Base-by-base conservation (phyloP, 768 basidiomycete species). In the Hebeloma cylindrosporum region DNA sequence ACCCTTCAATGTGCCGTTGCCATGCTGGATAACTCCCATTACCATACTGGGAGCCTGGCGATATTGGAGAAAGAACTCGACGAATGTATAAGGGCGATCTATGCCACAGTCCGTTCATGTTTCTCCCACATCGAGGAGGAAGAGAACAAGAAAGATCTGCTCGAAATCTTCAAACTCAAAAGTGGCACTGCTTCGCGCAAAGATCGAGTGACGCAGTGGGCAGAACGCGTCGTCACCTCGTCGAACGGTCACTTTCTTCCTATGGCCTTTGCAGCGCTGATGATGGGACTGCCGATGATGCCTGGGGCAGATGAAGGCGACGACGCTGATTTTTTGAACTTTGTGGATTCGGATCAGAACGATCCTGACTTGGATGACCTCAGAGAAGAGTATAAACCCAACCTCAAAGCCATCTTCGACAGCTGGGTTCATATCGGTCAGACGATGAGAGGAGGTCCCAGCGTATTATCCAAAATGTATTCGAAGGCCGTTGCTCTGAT, bases 261-360 rank as follows among this genome's bases (percentile, higher is more conserved):
- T 2, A 71, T 83, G 70, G 73, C 80, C 2, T 73, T 85, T 40
- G 81, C 83, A 0, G 81, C 82, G 11, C 75, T 83, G 72, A 75
- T 85, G 72, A 78, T 82, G 60, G 69, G 70, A 1, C 48, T 72
- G 2, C 68, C 68, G 2, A 33, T 69, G 38, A 39, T 58, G 3
- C 61, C 56, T 10, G 58, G 67, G 0, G 33, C 69, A 57, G 47
- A 61, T 32, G 61, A 61, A 21, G 61, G 58, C 3, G 74, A 77
- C 8, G 74, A 76, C 6, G 69, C 64, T 6, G 82, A 84, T 44
- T 59, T 76, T 27, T 47, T 79, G 5, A 72, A 70, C 7, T 77
- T 73, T 51, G 61, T 80, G 10, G 80, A 82, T 39, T 37, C 79
- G 18, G 76, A 79, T 23, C 67, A 69, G 8, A 58, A 65, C 8